Evolutionary conservation across 2,329 filamentous ascomycete species (phyloP), one percentile per base, ranked within the genome.

Genomic region (Alternaria arborescens): DNA sequence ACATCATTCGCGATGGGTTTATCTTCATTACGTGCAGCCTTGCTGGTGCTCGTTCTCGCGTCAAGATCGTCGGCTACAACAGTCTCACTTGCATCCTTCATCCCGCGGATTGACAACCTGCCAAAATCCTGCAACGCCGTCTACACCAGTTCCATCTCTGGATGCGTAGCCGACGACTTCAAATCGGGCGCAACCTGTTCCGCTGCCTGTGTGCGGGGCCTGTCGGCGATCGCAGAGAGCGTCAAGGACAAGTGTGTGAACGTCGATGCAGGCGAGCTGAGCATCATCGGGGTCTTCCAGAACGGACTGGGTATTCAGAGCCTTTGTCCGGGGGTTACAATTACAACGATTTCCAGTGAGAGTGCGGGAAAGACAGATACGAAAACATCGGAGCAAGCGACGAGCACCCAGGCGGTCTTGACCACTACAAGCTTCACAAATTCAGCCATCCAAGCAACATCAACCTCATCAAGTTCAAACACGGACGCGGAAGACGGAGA

Each of bases 51-150:
- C 24, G 55, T 68, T 32, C 56, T 71, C 55, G 62, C 65, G 43
- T 64, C 57, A 47, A 56, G 71, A 26, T 63, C 68, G 12, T 53
- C 68, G 26, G 67, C 71, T 42, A 62, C 80, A n/a, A 79, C 36
- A 34, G 58, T 82, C 41, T 77, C 78, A 22, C 80, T 84, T 38
- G 71, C 77, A 28, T 80, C 81, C 69, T 84, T 84, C 68, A 77
- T 75, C 2, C 81, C 81, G 20, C 75, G 77, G 38, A 74, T 80
- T 64, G 69, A 76, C 7, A 73, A 78, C 58, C 77, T 83, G 5
- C 77, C 80, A 5, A 40, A 67, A 14, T 53, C 65, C 22, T 84
- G 82, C 65, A 55, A 78, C 42, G 62, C 64, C 8, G 74, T 81
- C 28, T 84, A 84, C 74, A 78, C 70, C 28, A 58, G 73, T 14